Base-by-base conservation (phyloP, 2,329 filamentous ascomycete species). In the Hymenoscyphus scutula region DNA sequence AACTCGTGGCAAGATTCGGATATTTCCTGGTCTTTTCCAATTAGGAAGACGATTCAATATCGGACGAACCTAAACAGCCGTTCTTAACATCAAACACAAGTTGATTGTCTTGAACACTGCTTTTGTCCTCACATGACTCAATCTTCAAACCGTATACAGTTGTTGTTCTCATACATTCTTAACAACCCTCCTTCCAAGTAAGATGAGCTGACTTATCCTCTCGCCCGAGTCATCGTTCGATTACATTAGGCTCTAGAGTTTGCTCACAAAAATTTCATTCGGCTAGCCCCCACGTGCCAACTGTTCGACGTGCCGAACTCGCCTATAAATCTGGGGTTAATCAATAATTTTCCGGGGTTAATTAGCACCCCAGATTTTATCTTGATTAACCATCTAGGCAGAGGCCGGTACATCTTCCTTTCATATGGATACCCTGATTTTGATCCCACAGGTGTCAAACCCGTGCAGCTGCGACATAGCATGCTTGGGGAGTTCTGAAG, bases 341-440 rank as follows among this genome's bases (percentile, higher is more conserved):
- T 51, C 45, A 51, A 51, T 23, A 51, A 62, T 65, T 63, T 63
- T 63, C 56, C 51, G 61, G 37, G 57, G 30, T 61, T 61, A 56
- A 59, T 25, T 56, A 68, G 64, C 68, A 70, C 71, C 61, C 72
- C 66, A 69, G 61, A 63, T 69, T 57, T 55, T 64, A 56, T 68
- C 64, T 68, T 62, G 19, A 61, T 61, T 65, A 57, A 63, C 62
- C 55, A 64, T 59, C 67, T 68, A 68, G 66, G 65, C 63, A 68
- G 25, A 62, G 51, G 37, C 51, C 65, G 64, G 65, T 68, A 71
- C 63, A 67, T 69, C 37, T 45, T 63, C n/a, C 45, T 59, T 61
- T 58, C 53, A 60, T 51, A 60, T 62, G 57, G 48, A 62, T 53
- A 56, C 56, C 59, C 10, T 65, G 45, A 19, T 56, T 58, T 51